These are phyloP conservation scores for Fremontodendron californicum DNA, from an alignment of 345 rosid species.

Conservation along the genomic window DNA sequence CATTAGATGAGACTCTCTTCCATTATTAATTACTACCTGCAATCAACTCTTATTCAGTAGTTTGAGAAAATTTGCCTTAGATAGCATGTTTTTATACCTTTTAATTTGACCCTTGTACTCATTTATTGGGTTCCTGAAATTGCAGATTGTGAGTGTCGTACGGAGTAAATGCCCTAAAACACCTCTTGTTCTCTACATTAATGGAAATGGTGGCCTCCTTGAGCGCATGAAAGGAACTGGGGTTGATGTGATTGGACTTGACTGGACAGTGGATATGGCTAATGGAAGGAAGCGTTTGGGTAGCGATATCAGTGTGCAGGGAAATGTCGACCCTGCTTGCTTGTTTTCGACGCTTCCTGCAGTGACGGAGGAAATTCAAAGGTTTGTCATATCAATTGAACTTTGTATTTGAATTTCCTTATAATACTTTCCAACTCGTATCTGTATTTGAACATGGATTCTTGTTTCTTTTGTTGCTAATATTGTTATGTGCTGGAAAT, in stretches of 20 bases:
- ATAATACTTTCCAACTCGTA: not conserved
- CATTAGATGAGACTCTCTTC: not conserved
- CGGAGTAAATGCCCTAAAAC: conserved; percentile 72
- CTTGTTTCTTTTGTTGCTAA: not conserved
- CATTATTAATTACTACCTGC: not conserved
- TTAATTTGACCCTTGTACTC: not conserved
- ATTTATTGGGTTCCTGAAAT: conserved; percentile 14
- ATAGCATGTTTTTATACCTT: not conserved
- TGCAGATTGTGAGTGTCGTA: conserved; percentile 60
- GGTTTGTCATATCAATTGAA: conserved; percentile 33
- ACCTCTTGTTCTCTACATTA: conserved; percentile 82
- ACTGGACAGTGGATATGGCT: conserved; percentile 96
- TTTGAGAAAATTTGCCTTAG: not conserved
- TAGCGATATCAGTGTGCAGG: conserved; percentile 66
- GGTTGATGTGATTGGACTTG: conserved; percentile 94
- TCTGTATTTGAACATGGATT: not conserved
- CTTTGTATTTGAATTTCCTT: not conserved
- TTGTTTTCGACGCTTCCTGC: conserved; percentile 77
- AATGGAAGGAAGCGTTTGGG: conserved; percentile 85
- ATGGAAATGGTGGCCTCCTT: conserved; percentile 93
- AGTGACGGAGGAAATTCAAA: conserved; percentile 73
- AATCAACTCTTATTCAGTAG: not conserved
- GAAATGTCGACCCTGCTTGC: conserved; percentile 89
- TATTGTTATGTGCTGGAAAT: not conserved
- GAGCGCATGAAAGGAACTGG: conserved; percentile 88